A percentile compares a stretch with the other conserved stretches of the same genome.
phyloP scores from a whole-genome alignment of 495 filamentous ascomycete species.

The Daldinia vernicosa region DNA sequence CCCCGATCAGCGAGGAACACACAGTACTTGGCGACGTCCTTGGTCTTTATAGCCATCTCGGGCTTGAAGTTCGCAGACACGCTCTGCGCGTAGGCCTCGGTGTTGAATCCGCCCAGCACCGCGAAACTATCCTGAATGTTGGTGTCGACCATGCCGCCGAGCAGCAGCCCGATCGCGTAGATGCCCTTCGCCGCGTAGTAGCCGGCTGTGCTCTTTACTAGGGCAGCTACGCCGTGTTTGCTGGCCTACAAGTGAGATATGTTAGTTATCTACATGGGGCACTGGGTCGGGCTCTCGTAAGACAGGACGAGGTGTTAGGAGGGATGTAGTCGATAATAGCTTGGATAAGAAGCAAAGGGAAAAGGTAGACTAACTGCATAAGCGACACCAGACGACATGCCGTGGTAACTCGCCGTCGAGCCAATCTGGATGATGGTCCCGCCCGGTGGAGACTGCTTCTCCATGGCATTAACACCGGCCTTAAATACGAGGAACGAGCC shows the following conservation, averaged over 20 bases:
- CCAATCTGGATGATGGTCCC: slow-evolving; percentile 62
- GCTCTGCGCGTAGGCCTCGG: slow-evolving; percentile 55
- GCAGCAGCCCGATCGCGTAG: slow-evolving; percentile 62
- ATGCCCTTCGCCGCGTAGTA: slow-evolving; percentile 67
- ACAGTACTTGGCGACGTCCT: slow-evolving; percentile 53
- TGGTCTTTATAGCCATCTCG: slow-evolving; percentile 37
- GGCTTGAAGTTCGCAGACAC: slow-evolving; percentile 55
- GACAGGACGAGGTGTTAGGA: background rate
- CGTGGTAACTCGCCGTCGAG: slow-evolving; percentile 48
- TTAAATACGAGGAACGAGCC: slow-evolving; percentile 65
- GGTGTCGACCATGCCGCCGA: slow-evolving; percentile 67
- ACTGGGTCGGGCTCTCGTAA: background rate
- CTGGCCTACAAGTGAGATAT: slow-evolving; percentile 24
- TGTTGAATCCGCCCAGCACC: slow-evolving; percentile 49
- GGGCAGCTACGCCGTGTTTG: slow-evolving; percentile 64
- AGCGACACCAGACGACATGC: slow-evolving; percentile 57
- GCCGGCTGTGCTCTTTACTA: slow-evolving; percentile 70
- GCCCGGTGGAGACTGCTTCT: slow-evolving; percentile 39
- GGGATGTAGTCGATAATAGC: background rate
- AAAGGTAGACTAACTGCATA: slow-evolving; percentile 55
- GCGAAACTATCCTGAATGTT: slow-evolving; percentile 39
- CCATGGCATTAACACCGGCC: slow-evolving; percentile 55
- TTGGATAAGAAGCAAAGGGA: background rate
- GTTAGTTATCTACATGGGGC: background rate
- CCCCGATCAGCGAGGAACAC: slow-evolving; percentile 52